These are phyloP conservation scores for Talaromyces albobiverticillius DNA, from an alignment of 2,329 filamentous ascomycete species.

Conservation along the genomic window DNA sequence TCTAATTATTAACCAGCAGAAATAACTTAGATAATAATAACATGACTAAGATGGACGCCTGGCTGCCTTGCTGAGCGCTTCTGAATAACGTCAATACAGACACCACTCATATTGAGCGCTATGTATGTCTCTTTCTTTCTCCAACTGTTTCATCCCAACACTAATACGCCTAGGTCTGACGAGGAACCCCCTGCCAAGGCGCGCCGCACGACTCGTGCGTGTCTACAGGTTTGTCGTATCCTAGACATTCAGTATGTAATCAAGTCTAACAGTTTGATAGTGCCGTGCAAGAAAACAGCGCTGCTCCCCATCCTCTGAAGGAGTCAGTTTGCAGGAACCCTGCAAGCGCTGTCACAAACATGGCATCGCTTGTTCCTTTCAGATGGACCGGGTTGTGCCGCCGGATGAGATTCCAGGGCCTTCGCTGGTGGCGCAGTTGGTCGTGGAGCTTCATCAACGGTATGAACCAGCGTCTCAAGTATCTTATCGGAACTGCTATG, in stretches of 20 bases:
- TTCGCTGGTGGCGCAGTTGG: constrained; percentile 15
- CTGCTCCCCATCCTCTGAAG: constrained; percentile 11
- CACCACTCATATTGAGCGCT: no score
- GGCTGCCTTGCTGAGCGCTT: no score
- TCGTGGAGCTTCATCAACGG: constrained; percentile 17
- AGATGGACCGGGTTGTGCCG: constrained; percentile 11
- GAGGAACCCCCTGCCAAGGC: constrained; percentile 16
- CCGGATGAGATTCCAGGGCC: constrained; percentile 16
- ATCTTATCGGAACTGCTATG: background rate
- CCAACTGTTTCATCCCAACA: no score
- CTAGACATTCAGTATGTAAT: background rate
- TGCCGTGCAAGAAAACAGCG: constrained; percentile 20
- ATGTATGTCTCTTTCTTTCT: no score
- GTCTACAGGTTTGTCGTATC: constrained; percentile 18
- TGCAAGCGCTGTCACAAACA: constrained; percentile 17
- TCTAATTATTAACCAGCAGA: no score
- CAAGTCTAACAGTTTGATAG: background rate
- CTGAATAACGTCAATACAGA: no score
- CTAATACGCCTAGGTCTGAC: constrained; percentile 4
- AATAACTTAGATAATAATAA: no score
- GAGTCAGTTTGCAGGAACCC: constrained; percentile 11
- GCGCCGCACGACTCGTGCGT: constrained; percentile 20
- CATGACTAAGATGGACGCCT: no score
- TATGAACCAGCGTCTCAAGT: background rate
- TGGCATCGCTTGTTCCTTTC: constrained; percentile 17